Base-by-base conservation (phyloP, 768 basidiomycete genomes). In the Leccinum rimulosum region DNA sequence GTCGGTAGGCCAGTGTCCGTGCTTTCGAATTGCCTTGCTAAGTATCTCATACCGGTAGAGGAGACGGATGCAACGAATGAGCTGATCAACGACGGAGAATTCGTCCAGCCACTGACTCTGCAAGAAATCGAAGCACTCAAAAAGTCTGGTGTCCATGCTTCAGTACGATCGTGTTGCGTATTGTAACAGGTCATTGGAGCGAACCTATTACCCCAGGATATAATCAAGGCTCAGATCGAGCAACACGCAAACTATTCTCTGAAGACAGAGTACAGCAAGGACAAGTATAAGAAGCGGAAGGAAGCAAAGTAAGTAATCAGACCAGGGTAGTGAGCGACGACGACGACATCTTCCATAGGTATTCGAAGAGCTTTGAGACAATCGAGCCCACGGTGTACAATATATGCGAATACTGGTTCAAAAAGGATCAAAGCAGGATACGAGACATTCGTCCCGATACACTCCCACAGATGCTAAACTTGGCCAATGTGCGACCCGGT, bases 191-290 rank as follows among this genome's bases (percentile, higher is more conserved):
- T 47, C 43, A 36, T 53, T 19, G 33, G 62, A 63, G 53, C 52
- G 58, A 61, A 59, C 53, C 45, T 67, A 50, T 48, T 38, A n/a
- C 17, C 38, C 5, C 76, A 97, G 88, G 95, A 98, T 67, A 98
- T 99, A 54, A 96, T 98, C 70, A 87, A 91, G 69, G 87, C 81
- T 72, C 96, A 98, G 73, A 96, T 98, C 50, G 93, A 93, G 66
- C 84, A 88, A 67, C 96, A 98, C 67, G 88, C 91, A 31, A 91
- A 92, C 66, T 99, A 91, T 72, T 86, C 87, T 11, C 78, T 98
- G 52, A 98, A 98, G 75, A 98, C 95, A 1, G 97, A 96, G 73
- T 98, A 95, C 74, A 95, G 92, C 75, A 98, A 99, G 74, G 95
- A 98, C 68, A 99, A 99, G 72, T 99, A 98, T 75, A 89, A 85